These are phyloP conservation scores for Sarocladiaceae sp. DNA, from an alignment of 2,329 filamentous ascomycete species.

Conservation along the genomic window DNA sequence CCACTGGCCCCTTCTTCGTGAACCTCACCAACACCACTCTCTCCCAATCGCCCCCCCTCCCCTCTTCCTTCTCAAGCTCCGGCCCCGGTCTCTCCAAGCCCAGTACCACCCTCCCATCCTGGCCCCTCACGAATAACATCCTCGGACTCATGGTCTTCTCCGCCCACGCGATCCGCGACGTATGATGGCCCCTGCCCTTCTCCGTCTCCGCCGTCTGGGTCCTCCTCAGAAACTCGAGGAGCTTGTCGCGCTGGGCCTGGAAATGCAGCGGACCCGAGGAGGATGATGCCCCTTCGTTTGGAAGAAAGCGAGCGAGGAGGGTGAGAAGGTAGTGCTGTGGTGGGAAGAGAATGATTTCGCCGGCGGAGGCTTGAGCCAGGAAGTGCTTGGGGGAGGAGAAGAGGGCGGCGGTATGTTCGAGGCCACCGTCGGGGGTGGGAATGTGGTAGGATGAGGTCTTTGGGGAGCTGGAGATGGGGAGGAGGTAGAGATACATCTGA, in stretches of 20 bases:
- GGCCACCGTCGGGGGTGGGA: slow-evolving; percentile 64
- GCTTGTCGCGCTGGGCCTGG: slow-evolving; percentile 40
- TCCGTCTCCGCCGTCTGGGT: slow-evolving; percentile 35
- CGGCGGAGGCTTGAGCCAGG: slow-evolving; percentile 55
- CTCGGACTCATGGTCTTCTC: slow-evolving; percentile 57
- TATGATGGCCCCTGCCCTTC: slow-evolving; percentile 30
- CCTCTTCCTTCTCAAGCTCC: slow-evolving; percentile 42
- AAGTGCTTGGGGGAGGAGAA: slow-evolving; percentile 68
- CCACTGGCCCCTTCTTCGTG: slow-evolving; percentile 40
- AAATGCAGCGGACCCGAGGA: slow-evolving; percentile 27
- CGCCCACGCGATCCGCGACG: slow-evolving; percentile 45
- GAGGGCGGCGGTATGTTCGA: slow-evolving; percentile 63
- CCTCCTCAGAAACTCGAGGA: slow-evolving; percentile 47
- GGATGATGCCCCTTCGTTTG: slow-evolving; percentile 22
- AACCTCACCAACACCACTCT: slow-evolving; percentile 53
- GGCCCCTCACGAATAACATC: slow-evolving; percentile 35
- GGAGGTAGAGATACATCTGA: slow-evolving; percentile 93
- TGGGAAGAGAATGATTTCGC: slow-evolving; percentile 78
- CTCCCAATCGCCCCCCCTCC: slow-evolving; percentile 49
- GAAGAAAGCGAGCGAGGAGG: slow-evolving; percentile 49
- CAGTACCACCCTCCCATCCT: slow-evolving; percentile 44
- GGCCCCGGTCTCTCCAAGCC: slow-evolving; percentile 51
- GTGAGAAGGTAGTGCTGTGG: slow-evolving; percentile 75
- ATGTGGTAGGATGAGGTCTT: slow-evolving; percentile 41
- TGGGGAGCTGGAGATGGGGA: slow-evolving; percentile 50